Percentiles rank a stretch among this genome's conserved stretches.
Conservation (phyloP, 176 grass and related monocot species). For the Musa beccarii region DNA sequence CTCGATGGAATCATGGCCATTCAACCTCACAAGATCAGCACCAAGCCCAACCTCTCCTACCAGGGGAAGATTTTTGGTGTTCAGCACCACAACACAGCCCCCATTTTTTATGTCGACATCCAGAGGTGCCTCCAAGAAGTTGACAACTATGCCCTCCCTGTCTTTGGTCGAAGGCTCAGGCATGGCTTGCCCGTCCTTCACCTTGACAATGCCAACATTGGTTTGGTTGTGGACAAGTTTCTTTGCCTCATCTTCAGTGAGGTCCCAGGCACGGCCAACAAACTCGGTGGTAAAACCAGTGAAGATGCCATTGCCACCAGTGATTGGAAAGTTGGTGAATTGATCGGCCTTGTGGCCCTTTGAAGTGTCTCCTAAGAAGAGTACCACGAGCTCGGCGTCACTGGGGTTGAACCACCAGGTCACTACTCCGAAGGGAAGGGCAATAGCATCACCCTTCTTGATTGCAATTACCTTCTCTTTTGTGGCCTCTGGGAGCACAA, state of each 20-base stretch:
- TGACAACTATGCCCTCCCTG: conserved; percentile 59
- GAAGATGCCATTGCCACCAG: conserved; percentile 58
- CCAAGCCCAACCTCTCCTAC: conserved; percentile 66
- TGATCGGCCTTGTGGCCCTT: conserved; percentile 59
- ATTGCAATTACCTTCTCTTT: conserved; percentile 77
- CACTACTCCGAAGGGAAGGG: conserved; percentile 64
- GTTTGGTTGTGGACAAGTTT: conserved; percentile 59
- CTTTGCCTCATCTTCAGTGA: conserved; percentile 30
- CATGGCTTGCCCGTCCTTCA: conserved; percentile 34
- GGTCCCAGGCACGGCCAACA: conserved; percentile 68
- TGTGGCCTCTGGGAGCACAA: conserved; percentile 39
- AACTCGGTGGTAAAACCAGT: conserved; percentile 69
- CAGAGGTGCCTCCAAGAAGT: conserved; percentile 56
- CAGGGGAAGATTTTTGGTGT: conserved; percentile 59
- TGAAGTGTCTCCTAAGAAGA: conserved; percentile 85
- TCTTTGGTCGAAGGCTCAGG: conserved; percentile 19
- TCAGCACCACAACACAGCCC: conserved; percentile 68
- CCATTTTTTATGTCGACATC: conserved; percentile 75
- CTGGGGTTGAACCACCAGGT: conserved; percentile 80
- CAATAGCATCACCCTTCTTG: conserved; percentile 64
- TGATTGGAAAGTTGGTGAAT: conserved; percentile 79
- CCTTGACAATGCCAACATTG: conserved; percentile 32
- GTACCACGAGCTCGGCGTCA: conserved; percentile 37
- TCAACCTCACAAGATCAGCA: conserved; percentile 65
- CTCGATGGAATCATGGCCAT: conserved; percentile 46